phyloP scores from a whole-genome alignment of 129 eudicot genomes.

The Kitagawia praeruptora region DNA sequence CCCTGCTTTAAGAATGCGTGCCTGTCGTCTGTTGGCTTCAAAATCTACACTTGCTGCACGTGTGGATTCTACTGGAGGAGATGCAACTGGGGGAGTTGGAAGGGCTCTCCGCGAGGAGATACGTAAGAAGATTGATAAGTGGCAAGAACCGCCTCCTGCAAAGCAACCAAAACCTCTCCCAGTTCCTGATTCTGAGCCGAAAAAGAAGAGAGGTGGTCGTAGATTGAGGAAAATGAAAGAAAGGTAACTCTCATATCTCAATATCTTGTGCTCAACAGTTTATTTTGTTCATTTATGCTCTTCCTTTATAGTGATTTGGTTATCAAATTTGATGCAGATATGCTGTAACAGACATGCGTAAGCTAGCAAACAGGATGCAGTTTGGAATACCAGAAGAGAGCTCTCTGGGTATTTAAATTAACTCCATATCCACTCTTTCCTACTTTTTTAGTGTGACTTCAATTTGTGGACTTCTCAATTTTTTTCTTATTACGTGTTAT shows the following conservation, averaged over 20 bases:
- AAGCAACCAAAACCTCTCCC: constrained; percentile 98
- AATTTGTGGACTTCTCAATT: background rate
- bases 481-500: background rate
- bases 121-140: constrained; percentile 87
- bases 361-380: constrained; percentile 94
- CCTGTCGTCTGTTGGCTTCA: constrained; percentile 75
- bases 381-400: constrained; percentile 95
- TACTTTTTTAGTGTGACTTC: background rate
- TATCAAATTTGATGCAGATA: constrained; percentile 33
- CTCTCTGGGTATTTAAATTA: constrained; percentile 59
- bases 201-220: constrained; percentile 92
- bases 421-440: background rate
- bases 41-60: constrained; percentile 93
- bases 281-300: background rate
- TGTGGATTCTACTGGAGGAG: constrained; percentile 84
- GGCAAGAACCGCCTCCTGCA: constrained; percentile 99
- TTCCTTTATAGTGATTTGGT: background rate
- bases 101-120: constrained; percentile 71
- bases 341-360: constrained; percentile 86
- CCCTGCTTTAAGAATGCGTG: constrained; percentile 75
- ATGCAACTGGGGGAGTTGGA: constrained; percentile 79
- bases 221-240: constrained; percentile 89
- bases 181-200: constrained; percentile 97
- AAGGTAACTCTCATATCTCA: constrained; percentile 31
- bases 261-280: background rate